Conservation (phyloP, 495 filamentous ascomycete species). For the Lophiotrema nucula region DNA sequence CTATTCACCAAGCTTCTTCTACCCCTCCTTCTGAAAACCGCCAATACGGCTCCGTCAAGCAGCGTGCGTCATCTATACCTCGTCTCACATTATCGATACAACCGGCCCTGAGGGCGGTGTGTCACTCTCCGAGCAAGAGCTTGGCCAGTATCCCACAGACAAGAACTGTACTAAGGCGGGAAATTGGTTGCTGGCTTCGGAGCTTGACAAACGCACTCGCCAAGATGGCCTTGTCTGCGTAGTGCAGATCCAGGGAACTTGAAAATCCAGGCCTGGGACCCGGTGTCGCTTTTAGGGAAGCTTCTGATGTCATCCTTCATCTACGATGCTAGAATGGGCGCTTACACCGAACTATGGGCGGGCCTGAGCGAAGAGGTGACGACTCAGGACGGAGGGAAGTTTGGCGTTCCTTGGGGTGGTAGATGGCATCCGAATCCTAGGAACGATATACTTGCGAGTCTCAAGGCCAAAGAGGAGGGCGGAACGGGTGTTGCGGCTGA, state of each 20-base stretch:
- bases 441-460: constrained; percentile 38
- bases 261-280: constrained; percentile 3
- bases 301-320: not conserved
- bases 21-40: constrained; percentile 6
- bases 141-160: not conserved
- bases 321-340: constrained; percentile 36
- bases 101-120: constrained; percentile 25
- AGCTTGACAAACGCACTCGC: constrained; percentile 7
- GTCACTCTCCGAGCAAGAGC: not conserved
- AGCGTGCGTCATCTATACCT: constrained; percentile 44
- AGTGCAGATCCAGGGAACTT: constrained; percentile 43
- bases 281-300: not conserved
- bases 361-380: constrained; percentile 44
- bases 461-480: constrained; percentile 38
- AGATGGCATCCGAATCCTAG: constrained; percentile 24
- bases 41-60: no score
- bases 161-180: constrained; percentile 15
- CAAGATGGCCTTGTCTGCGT: constrained; percentile 43
- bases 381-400: constrained; percentile 39
- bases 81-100: constrained; percentile 33
- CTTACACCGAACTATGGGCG: constrained; percentile 48
- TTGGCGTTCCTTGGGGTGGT: constrained; percentile 48
- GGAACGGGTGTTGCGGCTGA: constrained; percentile 39
- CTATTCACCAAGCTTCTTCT: constrained; percentile 9
- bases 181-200: constrained; percentile 16